These are phyloP conservation scores for Hyphopichia homilentoma DNA, from an alignment of 805 yeast genomes.

Conservation along the genomic window DNA sequence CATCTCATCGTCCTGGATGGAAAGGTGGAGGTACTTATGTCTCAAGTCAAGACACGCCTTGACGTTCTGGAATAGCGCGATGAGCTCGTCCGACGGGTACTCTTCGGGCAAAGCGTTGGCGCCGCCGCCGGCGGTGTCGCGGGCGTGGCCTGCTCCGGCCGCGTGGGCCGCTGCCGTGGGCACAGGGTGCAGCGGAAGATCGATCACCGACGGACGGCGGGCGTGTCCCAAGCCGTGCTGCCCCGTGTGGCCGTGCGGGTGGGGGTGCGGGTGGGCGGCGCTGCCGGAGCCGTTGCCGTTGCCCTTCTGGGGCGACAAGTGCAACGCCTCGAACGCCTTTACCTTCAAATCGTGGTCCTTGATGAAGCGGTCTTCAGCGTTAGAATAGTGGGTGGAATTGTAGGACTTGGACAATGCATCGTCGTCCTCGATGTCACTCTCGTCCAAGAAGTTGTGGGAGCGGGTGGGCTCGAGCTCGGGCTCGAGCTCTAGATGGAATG, in stretches of 20 bases:
- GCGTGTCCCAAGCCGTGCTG: conserved; percentile 9
- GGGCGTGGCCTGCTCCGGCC: conserved; percentile 13
- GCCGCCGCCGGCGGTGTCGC: conserved; percentile 5
- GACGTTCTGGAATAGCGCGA: conserved; percentile 60
- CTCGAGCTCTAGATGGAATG: too few species aligned
- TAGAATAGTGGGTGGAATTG: conserved; percentile 55
- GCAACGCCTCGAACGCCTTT: conserved; percentile 52
- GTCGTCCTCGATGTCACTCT: conserved; percentile 17
- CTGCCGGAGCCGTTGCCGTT: too few species aligned
- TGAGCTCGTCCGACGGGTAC: conserved; percentile 63
- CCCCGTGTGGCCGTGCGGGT: conserved; percentile 9
- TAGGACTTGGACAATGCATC: conserved; percentile 26
- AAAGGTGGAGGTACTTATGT: conserved; percentile 65
- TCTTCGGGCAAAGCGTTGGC: conserved; percentile 40
- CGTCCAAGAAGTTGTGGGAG: conserved; percentile 1
- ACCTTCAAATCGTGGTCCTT: conserved; percentile 67
- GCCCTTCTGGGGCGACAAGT: conserved; percentile 6
- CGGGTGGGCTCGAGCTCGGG: too few species aligned
- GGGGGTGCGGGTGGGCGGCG: conserved; percentile 4
- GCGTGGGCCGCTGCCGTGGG: conserved; percentile 16
- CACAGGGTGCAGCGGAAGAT: conserved; percentile 18
- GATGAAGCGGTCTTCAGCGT: conserved; percentile 60
- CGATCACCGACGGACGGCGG: conserved; percentile 38
- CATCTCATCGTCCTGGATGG: conserved; percentile 61
- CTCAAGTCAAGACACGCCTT: conserved; percentile 68